These are phyloP conservation scores for Boechera divaricarpa DNA, from an alignment of 345 rosid species.

Conservation along the genomic window DNA sequence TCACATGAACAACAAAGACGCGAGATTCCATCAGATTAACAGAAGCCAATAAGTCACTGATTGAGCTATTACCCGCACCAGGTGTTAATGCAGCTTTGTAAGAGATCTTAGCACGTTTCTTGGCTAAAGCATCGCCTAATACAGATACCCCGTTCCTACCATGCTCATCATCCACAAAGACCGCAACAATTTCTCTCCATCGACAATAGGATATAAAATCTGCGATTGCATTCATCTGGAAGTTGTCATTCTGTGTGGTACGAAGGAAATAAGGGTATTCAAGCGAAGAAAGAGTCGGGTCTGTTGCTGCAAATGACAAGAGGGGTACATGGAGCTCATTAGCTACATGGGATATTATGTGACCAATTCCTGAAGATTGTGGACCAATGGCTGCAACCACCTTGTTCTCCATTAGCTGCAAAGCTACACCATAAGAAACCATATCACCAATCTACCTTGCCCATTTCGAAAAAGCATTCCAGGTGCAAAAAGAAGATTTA, in stretches of 20 bases:
- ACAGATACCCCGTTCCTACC: constrained; percentile 82
- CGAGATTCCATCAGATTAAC: constrained; percentile 83
- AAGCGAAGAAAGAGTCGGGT: constrained; percentile 65
- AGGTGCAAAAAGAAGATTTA: not conserved
- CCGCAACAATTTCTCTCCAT: constrained; percentile 86
- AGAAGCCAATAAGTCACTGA: constrained; percentile 60
- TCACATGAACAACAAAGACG: constrained; percentile 85
- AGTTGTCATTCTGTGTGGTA: constrained; percentile 65
- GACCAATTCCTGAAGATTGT: constrained; percentile 92
- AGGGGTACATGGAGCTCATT: constrained; percentile 77
- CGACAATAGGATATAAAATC: constrained; percentile 62
- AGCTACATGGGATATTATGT: constrained; percentile 74
- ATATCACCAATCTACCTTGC: constrained; percentile 45
- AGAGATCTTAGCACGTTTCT: constrained; percentile 73
- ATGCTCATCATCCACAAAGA: constrained; percentile 89
- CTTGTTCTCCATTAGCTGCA: constrained; percentile 80
- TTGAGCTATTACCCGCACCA: constrained; percentile 51
- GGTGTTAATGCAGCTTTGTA: constrained; percentile 77
- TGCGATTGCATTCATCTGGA: constrained; percentile 88
- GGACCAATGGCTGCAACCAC: constrained; percentile 86
- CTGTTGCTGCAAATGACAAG: constrained; percentile 75
- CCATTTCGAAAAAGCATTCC: not conserved
- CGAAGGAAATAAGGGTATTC: constrained; percentile 69
- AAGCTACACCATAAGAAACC: constrained; percentile 64
- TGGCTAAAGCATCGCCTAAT: constrained; percentile 77